Evolutionary conservation across 441 rosid species (phyloP).

Genomic region (Corymbia citriodora): DNA sequence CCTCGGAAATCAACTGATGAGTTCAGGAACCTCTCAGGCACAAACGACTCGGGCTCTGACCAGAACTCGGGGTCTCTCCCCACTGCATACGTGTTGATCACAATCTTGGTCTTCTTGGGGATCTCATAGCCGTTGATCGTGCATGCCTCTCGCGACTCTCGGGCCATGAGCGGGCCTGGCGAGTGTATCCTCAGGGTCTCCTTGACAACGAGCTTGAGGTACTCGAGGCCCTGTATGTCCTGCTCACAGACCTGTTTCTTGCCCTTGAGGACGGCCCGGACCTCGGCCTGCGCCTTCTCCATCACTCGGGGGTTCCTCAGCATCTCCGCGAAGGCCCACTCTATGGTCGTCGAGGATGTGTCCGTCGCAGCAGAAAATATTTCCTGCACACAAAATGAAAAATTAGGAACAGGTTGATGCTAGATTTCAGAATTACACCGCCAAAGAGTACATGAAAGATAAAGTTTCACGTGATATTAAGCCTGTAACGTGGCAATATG

Average conservation of each 20-base stretch:
- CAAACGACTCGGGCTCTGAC: conserved; percentile 23
- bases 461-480: neutral
- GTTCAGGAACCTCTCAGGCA: conserved; percentile 29
- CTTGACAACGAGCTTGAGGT: neutral
- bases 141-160: conserved; percentile 18
- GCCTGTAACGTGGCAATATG: neutral
- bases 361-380: conserved; percentile 31
- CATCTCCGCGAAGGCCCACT: conserved; percentile 37
- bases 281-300: conserved; percentile 33
- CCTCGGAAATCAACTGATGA: conserved; percentile 18
- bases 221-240: conserved; percentile 13
- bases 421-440: neutral
- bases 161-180: conserved; percentile 17
- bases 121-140: conserved; percentile 16
- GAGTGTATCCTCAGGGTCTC: conserved; percentile 15
- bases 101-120: conserved; percentile 12
- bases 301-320: conserved; percentile 24
- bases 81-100: conserved; percentile 20
- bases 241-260: conserved; percentile 10
- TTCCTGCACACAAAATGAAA: conserved; percentile 6
- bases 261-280: conserved; percentile 10
- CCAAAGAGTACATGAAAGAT: neutral
- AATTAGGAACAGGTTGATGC: neutral
- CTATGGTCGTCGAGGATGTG: conserved; percentile 24
- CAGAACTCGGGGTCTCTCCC: conserved; percentile 20